phyloP scores from a whole-genome alignment of 2,329 filamentous ascomycete species.

The Botrytis squamosa region DNA sequence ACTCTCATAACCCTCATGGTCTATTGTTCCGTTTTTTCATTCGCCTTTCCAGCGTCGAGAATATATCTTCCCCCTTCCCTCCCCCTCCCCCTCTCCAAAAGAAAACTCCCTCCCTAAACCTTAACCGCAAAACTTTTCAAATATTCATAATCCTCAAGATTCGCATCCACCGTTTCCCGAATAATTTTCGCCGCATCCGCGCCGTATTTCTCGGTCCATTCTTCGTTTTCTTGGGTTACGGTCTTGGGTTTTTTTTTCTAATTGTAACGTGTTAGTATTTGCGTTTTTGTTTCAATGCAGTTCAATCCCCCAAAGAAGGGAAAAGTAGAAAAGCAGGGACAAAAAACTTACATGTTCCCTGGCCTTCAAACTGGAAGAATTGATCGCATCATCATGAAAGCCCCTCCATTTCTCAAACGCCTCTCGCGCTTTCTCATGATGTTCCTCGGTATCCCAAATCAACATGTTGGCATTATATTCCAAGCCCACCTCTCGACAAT shows the following conservation, averaged over 20 bases:
- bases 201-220: conserved; percentile 75
- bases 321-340: neutral
- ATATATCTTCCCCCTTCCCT: too few species aligned
- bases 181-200: conserved; percentile 69
- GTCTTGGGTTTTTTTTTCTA: conserved; percentile 58
- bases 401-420: conserved; percentile 97
- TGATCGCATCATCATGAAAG: conserved; percentile 92
- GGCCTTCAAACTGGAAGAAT: conserved; percentile 73
- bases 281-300: neutral
- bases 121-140: conserved; percentile 74
- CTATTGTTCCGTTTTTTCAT: too few species aligned
- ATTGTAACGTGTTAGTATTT: neutral
- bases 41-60: too few species aligned
- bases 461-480: conserved; percentile 78
- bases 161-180: conserved; percentile 67
- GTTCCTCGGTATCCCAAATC: conserved; percentile 75
- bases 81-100: too few species aligned
- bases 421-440: conserved; percentile 64
- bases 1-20: too few species aligned
- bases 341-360: conserved; percentile 58
- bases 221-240: conserved; percentile 63
- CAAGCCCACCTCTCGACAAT: conserved; percentile 78
- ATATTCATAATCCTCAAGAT: conserved; percentile 75
- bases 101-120: conserved; percentile 41
- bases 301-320: neutral